Base-by-base conservation (phyloP, 2,329 filamentous ascomycete species). In the Ophiostoma tasmaniense region DNA sequence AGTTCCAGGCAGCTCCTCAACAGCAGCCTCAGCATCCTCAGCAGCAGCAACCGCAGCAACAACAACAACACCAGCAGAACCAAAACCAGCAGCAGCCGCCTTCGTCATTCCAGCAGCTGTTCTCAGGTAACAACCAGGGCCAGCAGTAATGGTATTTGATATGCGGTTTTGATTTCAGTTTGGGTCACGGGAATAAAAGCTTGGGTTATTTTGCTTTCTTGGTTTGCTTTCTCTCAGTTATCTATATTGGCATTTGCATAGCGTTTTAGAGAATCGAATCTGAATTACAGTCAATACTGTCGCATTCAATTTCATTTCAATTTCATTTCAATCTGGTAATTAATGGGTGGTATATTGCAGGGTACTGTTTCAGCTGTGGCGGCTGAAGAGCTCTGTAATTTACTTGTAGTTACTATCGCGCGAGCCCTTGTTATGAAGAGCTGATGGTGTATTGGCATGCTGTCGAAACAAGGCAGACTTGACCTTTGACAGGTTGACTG, bases 21-120 rank as follows among this genome's bases (percentile, higher is more conserved):
- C 66, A 70, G 35, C 66, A 70, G 25, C 66, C 66, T 55, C 68
- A 70, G 20, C 68, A 62, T 7, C 30, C 25, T 7, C 70, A 69
- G 11, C 68, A 69, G 6, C 66, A n/a, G n/a, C n/a, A 70, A 14
- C 68, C 52, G 33, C 33, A 33, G 33, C 33, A 33, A 8, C 33
- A 33, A 33, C 33, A 33, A 33, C 33, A 33, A 33, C 33, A 33
- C 33, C 33, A 33, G 33, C 33, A 33, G 33, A 42, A 65, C 42
- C 66, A 65, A 22, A 62, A 59, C 20, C n/a, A 52, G 14, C 22
- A 59, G 3, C 62, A 71, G 20, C 20, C 52, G 13, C 55, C 71
- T 2, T 66, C 64, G 7, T 70, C 61, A 3, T 71, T 70, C 66
- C 64, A 70, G 25, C 70, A 68, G 62, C 64, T 71, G 1, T 65